Percentiles rank a stretch among this genome's conserved stretches.
Conservation (phyloP, 2,329 filamentous ascomycete genomes). For the Penicillium concentricum region DNA sequence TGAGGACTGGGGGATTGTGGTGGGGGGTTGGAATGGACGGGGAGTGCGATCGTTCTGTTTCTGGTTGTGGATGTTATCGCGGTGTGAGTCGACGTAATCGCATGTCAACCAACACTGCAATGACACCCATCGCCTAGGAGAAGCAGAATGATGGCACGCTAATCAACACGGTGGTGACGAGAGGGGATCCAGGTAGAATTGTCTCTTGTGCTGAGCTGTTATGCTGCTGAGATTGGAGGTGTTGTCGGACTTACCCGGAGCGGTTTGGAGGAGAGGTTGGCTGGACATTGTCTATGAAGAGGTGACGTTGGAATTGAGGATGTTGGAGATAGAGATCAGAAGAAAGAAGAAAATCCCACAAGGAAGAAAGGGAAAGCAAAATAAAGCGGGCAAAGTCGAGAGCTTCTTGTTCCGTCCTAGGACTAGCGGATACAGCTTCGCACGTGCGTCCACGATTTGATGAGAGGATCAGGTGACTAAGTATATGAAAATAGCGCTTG, state of each 20-base stretch:
- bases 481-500: neutral
- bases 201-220: neutral
- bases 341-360: neutral
- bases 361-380: neutral
- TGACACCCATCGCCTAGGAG: neutral
- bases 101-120: neutral
- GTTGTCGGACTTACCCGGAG: constrained; percentile 65
- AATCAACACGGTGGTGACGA: neutral
- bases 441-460: constrained; percentile 23
- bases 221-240: neutral
- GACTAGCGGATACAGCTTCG: constrained; percentile 18
- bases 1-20: constrained; percentile 1
- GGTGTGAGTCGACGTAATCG: neutral
- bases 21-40: too few species aligned
- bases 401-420: constrained; percentile 7
- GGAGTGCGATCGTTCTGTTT: neutral
- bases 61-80: neutral
- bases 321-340: neutral
- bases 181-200: neutral
- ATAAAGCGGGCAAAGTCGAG: neutral
- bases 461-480: constrained; percentile 12
- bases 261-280: constrained; percentile 92
- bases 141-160: neutral
- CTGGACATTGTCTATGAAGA: constrained; percentile 70
- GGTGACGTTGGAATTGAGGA: neutral